Conservation (phyloP, 768 basidiomycete species). For the Russula olivacea region DNA sequence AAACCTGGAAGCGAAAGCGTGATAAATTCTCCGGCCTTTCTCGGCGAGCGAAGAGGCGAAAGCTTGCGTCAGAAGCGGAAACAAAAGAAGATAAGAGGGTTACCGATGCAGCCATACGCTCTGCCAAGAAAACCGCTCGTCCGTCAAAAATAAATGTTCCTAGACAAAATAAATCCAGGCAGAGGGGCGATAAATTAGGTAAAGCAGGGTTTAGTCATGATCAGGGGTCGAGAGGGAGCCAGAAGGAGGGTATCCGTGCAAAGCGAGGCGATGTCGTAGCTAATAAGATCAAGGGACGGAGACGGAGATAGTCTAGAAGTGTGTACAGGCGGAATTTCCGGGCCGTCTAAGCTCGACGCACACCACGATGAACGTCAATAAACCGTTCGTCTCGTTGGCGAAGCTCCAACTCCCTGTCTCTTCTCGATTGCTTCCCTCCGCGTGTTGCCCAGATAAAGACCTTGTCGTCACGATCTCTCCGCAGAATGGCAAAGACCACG, state of each 20-base stretch:
- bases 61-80: slow-evolving; percentile 79
- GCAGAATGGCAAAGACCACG: slow-evolving; percentile 58
- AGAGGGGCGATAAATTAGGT: slow-evolving; percentile 22
- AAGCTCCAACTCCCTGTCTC: slow-evolving; percentile 50
- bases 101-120: slow-evolving; percentile 72
- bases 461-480: slow-evolving; percentile 62
- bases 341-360: not conserved
- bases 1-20: slow-evolving; percentile 52
- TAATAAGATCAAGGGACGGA: slow-evolving; percentile 46
- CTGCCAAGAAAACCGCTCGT: slow-evolving; percentile 73
- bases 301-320: slow-evolving; percentile 28
- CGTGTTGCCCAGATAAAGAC: slow-evolving; percentile 86
- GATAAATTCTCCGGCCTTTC: slow-evolving; percentile 79
- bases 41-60: slow-evolving; percentile 82
- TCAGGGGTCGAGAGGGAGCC: slow-evolving; percentile 41
- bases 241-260: slow-evolving; percentile 56
- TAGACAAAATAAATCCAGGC: slow-evolving; percentile 29
- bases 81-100: slow-evolving; percentile 52
- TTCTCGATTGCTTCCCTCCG: slow-evolving; percentile 51
- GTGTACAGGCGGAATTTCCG: not conserved
- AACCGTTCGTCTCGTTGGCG: slow-evolving; percentile 53
- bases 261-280: slow-evolving; percentile 57
- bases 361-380: slow-evolving; percentile 33
- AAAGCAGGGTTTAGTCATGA: slow-evolving; percentile 55
- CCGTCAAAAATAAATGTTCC: slow-evolving; percentile 68